These are phyloP conservation scores for Achaetomiella virescens DNA, from an alignment of 495 filamentous ascomycete genomes.

Conservation along the genomic window DNA sequence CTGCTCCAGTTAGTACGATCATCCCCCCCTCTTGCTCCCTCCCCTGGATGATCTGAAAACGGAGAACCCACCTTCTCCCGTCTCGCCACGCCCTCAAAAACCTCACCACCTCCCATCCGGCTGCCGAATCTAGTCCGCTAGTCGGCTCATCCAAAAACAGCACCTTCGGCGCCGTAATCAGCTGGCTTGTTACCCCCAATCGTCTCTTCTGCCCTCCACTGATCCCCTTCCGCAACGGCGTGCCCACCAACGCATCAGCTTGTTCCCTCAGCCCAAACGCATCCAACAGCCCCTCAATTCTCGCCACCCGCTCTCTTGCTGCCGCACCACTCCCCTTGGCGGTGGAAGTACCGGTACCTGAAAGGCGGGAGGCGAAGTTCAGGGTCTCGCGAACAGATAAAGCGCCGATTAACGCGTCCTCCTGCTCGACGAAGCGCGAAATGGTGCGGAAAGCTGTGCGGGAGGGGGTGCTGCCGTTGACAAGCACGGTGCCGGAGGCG, in stretches of 20 bases:
- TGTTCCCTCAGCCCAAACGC: conserved; percentile 70
- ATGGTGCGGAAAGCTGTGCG: conserved; percentile 42
- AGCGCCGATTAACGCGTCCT: conserved; percentile 72
- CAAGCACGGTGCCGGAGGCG: conserved; percentile 37
- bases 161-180: conserved; percentile 73
- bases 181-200: conserved; percentile 68
- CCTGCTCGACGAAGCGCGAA: conserved; percentile 75
- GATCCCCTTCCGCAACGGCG: conserved; percentile 71
- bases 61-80: conserved; percentile 60
- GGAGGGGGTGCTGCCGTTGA: conserved; percentile 49
- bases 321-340: conserved; percentile 6
- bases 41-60: conserved; percentile 33
- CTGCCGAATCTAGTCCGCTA: conserved; percentile 71
- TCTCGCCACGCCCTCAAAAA: conserved; percentile 67
- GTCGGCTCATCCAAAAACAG: conserved; percentile 81
- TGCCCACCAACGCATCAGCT: conserved; percentile 63
- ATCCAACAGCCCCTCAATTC: conserved; percentile 80
- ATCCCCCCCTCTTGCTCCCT: conserved; percentile 28
- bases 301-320: conserved; percentile 63
- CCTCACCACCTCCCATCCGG: conserved; percentile 71
- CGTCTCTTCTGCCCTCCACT: conserved; percentile 75
- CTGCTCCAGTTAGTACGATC: conserved; percentile 48
- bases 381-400: conserved; percentile 74
- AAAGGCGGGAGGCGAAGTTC: conserved; percentile 70
- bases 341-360: conserved; percentile 45